phyloP scores from a whole-genome alignment of 2,329 filamentous ascomycete genomes.

The Fusarium redolens region DNA sequence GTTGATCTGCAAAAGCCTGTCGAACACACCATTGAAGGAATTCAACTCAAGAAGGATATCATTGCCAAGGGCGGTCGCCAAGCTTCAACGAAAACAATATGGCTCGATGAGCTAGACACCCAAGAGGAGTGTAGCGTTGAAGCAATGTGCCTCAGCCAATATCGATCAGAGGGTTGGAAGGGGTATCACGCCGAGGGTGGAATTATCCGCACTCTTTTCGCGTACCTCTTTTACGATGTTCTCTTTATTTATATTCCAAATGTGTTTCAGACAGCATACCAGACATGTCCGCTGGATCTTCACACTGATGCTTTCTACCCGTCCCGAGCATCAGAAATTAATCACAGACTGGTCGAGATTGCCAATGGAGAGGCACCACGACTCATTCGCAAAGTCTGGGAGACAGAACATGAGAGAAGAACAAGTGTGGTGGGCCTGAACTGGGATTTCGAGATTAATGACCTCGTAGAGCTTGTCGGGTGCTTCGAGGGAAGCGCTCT shows the following conservation, averaged over 20 bases:
- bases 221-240: slow-evolving; percentile 92
- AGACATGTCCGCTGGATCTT: slow-evolving; percentile 92
- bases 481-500: slow-evolving; percentile 86
- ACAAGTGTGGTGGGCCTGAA: slow-evolving; percentile 93
- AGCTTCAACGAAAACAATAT: slow-evolving; percentile 79
- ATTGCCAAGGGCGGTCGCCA: slow-evolving; percentile 52
- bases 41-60: slow-evolving; percentile 76
- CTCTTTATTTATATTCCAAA: slow-evolving; percentile 94
- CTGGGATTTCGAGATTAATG: slow-evolving; percentile 85
- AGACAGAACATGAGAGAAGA: slow-evolving; percentile 72
- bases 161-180: slow-evolving; percentile 87
- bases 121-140: slow-evolving; percentile 87
- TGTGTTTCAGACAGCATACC: slow-evolving; percentile 95
- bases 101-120: slow-evolving; percentile 81
- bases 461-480: slow-evolving; percentile 80
- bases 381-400: slow-evolving; percentile 76
- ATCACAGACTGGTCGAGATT: slow-evolving; percentile 85
- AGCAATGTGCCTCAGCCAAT: slow-evolving; percentile 91
- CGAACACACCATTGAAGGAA: slow-evolving; percentile 80
- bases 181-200: slow-evolving; percentile 94
- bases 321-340: slow-evolving; percentile 87
- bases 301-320: slow-evolving; percentile 94
- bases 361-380: slow-evolving; percentile 79
- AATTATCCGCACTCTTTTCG: slow-evolving; percentile 90
- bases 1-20: slow-evolving; percentile 80